Percentiles rank a stretch among this genome's conserved stretches.
Conservation (phyloP, 2,329 filamentous ascomycete genomes). For the Stachybotrys chlorohalonatus region DNA sequence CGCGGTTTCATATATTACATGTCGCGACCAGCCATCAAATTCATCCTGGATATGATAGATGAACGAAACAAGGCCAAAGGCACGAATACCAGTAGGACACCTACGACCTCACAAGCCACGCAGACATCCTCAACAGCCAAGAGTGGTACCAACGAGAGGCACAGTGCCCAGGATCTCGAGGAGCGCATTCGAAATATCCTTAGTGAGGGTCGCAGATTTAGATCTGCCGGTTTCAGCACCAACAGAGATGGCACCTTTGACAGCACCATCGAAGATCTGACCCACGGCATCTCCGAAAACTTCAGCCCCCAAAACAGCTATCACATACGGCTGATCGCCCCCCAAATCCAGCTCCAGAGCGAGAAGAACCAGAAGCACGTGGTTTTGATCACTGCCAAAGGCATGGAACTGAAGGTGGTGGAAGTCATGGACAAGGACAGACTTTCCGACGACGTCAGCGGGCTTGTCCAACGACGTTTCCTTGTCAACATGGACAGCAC, state of each 20-base stretch:
- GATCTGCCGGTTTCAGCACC: constrained; percentile 29
- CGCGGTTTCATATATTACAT: constrained; percentile 97
- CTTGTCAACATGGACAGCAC: constrained; percentile 93
- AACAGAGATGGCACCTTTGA: constrained; percentile 23
- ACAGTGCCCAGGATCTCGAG: constrained; percentile 59
- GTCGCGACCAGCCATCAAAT: constrained; percentile 90
- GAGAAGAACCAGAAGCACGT: constrained; percentile 97
- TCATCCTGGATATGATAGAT: constrained; percentile 94
- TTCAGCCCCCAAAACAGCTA: constrained; percentile 91
- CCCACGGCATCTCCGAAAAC: constrained; percentile 72
- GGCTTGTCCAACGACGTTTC: constrained; percentile 89
- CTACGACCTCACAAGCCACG: constrained; percentile 16
- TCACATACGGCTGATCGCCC: constrained; percentile 87
- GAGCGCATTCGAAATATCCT: constrained; percentile 81
- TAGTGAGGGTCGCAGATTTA: constrained; percentile 74
- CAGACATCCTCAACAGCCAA: constrained; percentile 25
- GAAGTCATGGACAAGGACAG: constrained; percentile 97
- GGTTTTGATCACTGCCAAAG: constrained; percentile 92
- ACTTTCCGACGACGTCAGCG: constrained; percentile 85
- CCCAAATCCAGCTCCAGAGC: constrained; percentile 95
- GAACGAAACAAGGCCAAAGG: constrained; percentile 72
- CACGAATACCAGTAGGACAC: constrained; percentile 17
- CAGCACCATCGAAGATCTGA: constrained; percentile 52
- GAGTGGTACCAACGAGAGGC: constrained; percentile 39
- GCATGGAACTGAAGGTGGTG: constrained; percentile 95